phyloP scores from a whole-genome alignment of 2,329 filamentous ascomycete genomes.

The Metarhizium guizhouense region DNA sequence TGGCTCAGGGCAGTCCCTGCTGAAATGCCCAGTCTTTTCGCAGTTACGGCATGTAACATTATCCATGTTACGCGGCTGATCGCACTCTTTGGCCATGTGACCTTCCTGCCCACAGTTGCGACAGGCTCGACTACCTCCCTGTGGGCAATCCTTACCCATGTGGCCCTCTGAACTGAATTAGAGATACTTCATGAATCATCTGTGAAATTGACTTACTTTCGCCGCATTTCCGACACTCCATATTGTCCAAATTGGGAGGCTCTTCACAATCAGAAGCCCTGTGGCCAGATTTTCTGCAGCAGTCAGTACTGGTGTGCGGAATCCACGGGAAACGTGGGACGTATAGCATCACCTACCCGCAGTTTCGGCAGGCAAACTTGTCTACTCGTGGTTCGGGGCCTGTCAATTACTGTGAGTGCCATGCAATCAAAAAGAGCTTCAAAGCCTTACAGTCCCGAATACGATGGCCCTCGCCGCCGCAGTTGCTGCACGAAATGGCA shows the following conservation, averaged over 20 bases:
- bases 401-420: conserved; percentile 16
- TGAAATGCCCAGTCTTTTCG: conserved; percentile 49
- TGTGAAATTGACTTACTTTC: conserved; percentile 38
- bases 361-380: conserved; percentile 61
- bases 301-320: conserved; percentile 7
- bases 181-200: neutral
- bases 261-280: conserved; percentile 43
- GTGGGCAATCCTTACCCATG: conserved; percentile 54
- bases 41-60: conserved; percentile 53
- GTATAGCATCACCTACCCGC: conserved; percentile 34
- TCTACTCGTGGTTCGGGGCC: conserved; percentile 53
- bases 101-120: conserved; percentile 57
- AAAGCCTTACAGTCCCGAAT: conserved; percentile 54
- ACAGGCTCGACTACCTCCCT: conserved; percentile 45
- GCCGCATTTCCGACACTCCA: conserved; percentile 58
- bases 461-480: conserved; percentile 54
- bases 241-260: conserved; percentile 50
- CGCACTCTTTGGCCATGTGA: conserved; percentile 45
- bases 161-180: conserved; percentile 40
- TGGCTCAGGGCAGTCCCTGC: conserved; percentile 54
- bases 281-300: conserved; percentile 38
- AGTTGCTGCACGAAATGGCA: conserved; percentile 56
- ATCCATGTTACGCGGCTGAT: conserved; percentile 33
- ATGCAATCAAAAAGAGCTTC: neutral
- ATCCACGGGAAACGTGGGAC: neutral